A percentile compares a stretch with the other conserved stretches of the same genome.
Conservation (phyloP, 2,329 filamentous ascomycete genomes). For the Fusarium sp. region DNA sequence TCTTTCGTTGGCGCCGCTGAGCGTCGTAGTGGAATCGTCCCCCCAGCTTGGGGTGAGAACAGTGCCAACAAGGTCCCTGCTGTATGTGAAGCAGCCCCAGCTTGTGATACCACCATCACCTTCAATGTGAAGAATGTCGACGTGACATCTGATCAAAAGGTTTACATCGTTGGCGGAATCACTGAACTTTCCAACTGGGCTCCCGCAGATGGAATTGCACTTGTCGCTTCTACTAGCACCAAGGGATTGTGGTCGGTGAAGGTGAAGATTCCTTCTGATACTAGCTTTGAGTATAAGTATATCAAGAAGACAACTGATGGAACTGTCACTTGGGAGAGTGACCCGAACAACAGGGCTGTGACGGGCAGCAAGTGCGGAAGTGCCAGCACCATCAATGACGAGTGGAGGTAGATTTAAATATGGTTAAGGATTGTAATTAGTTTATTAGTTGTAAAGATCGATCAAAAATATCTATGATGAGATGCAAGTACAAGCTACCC, state of each 20-base stretch:
- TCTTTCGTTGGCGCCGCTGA: slow-evolving; percentile 71
- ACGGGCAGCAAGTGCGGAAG: slow-evolving; percentile 22
- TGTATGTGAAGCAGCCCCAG: slow-evolving; percentile 38
- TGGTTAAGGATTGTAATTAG: accelerated
- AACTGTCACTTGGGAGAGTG: slow-evolving; percentile 68
- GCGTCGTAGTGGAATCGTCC: slow-evolving; percentile 65
- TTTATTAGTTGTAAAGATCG: too few species aligned
- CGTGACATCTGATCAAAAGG: slow-evolving; percentile 26
- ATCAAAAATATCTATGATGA: too few species aligned
- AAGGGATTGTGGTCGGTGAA: slow-evolving; percentile 63
- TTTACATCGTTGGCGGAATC: slow-evolving; percentile 46
- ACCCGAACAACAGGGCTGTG: slow-evolving; percentile 53
- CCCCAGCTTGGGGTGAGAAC: slow-evolving; percentile 63
- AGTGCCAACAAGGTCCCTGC: slow-evolving; percentile 33
- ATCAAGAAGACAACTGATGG: slow-evolving; percentile 66
- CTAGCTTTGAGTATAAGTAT: slow-evolving; percentile 71
- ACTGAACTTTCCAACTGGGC: slow-evolving; percentile 57
- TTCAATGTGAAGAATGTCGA: slow-evolving; percentile 37
- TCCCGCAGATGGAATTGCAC: slow-evolving; percentile 57
- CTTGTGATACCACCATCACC: slow-evolving; percentile 43
- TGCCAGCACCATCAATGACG: slow-evolving; percentile 14
- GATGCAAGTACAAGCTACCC: not conserved
- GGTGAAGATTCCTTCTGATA: slow-evolving; percentile 64
- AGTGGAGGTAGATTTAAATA: slow-evolving; percentile 14
- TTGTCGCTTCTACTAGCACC: slow-evolving; percentile 65